Evolutionary conservation across 306 rosid genomes (phyloP).

Genomic region (Sicyos edulis): DNA sequence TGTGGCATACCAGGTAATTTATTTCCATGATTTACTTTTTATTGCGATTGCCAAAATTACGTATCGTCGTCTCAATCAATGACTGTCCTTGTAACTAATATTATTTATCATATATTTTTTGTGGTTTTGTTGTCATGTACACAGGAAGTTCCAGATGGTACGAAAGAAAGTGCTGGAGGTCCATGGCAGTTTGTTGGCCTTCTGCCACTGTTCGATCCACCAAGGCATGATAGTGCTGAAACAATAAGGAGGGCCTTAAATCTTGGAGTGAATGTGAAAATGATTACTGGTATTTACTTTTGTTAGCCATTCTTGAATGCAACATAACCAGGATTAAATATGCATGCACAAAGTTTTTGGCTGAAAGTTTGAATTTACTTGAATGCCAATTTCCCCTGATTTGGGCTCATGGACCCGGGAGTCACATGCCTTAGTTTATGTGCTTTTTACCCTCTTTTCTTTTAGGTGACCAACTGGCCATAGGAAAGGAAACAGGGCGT

Average conservation of each 20-base stretch:
- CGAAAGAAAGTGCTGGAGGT: constrained; percentile 80
- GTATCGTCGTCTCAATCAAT: neutral
- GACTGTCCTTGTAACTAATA: neutral
- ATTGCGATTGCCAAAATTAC: neutral
- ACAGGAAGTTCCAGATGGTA: constrained; percentile 96
- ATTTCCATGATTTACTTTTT: constrained; percentile 1
- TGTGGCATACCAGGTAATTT: constrained; percentile 82
- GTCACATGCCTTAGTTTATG: neutral
- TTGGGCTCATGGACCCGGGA: neutral
- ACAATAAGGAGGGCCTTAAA: constrained; percentile 90
- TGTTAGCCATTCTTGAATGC: constrained; percentile 22
- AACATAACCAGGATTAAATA: neutral
- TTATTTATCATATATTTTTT: neutral
- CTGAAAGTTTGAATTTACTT: neutral
- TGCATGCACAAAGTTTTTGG: neutral
- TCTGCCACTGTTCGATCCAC: constrained; percentile 95
- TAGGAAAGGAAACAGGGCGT: too few relatives aligned
- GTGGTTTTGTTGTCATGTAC: neutral
- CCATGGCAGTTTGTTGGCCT: constrained; percentile 97
- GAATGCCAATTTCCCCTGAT: neutral
- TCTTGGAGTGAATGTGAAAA: constrained; percentile 98
- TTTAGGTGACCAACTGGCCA: too few relatives aligned
- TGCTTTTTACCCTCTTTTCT: neutral
- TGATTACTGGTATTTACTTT: constrained; percentile 73
- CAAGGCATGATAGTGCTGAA: constrained; percentile 99